phyloP scores from a whole-genome alignment of 2,329 filamentous ascomycete species.

The Epichloe typhina region DNA sequence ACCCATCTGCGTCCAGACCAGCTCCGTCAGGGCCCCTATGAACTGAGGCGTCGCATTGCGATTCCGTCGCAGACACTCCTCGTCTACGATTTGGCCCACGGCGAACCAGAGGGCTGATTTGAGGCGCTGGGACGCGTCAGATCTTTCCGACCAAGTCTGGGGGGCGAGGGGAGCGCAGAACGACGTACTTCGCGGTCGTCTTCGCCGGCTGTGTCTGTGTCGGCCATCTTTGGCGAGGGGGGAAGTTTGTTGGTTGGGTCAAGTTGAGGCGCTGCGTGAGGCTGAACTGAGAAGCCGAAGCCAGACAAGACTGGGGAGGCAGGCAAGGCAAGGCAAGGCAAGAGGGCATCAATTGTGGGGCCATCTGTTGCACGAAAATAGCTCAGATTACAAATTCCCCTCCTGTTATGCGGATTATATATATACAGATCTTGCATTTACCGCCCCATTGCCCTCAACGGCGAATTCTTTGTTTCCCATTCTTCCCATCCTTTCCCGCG shows the following conservation, averaged over 20 bases:
- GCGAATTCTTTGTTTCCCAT: not conserved
- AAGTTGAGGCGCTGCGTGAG: not conserved
- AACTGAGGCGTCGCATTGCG: conserved; percentile 87
- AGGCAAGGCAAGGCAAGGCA: too few relatives aligned
- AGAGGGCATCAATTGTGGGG: too few relatives aligned
- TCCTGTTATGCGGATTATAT: not conserved
- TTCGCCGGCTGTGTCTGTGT: conserved; percentile 16
- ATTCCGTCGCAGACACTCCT: conserved; percentile 48
- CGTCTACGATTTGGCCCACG: conserved; percentile 78
- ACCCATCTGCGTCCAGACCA: conserved; percentile 83
- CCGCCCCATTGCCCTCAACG: not conserved
- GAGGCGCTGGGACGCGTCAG: conserved; percentile 44
- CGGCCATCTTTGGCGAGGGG: conserved; percentile 16
- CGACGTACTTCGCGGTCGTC: conserved; percentile 23
- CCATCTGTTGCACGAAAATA: too few relatives aligned
- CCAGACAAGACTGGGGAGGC: not conserved
- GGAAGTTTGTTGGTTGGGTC: too few relatives aligned
- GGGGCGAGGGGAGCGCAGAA: not conserved
- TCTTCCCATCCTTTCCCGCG: not conserved
- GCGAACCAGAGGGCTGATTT: conserved; percentile 78
- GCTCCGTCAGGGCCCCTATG: conserved; percentile 72
- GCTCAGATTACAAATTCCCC: not conserved
- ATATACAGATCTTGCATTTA: not conserved
- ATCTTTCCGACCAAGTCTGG: not conserved
- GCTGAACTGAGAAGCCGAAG: not conserved